Conservation (phyloP, 1,284 basidiomycete genomes). For the Erythrobasidium hasegawianum region DNA sequence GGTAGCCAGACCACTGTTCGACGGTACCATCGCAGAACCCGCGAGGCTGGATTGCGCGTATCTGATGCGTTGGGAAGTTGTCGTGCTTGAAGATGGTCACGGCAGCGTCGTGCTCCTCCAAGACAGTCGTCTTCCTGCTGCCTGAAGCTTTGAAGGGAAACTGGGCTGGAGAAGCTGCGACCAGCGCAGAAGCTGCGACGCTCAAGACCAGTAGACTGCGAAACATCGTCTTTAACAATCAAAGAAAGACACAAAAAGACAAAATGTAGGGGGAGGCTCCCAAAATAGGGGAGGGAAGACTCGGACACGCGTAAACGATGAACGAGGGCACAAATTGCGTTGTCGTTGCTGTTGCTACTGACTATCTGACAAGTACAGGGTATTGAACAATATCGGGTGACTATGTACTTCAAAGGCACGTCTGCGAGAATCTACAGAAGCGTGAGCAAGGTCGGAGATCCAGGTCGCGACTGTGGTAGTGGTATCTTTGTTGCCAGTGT, state of each 20-base stretch:
- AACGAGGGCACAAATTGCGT: no score
- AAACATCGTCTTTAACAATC: no score
- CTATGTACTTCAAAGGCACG: neutral
- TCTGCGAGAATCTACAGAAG: neutral
- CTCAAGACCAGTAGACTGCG: neutral
- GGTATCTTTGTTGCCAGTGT: neutral
- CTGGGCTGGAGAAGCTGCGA: constrained; percentile 16
- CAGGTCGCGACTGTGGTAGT: neutral
- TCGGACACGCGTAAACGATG: no score
- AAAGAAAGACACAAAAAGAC: no score
- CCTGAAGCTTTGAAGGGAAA: constrained; percentile 1
- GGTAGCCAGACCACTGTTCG: constrained; percentile 49
- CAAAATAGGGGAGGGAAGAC: no score
- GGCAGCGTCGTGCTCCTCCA: neutral
- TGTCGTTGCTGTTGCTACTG: neutral
- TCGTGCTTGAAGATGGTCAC: constrained; percentile 17
- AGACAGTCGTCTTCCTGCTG: neutral
- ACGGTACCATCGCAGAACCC: constrained; percentile 49
- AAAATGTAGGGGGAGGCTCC: no score
- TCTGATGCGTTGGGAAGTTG: constrained; percentile 15
- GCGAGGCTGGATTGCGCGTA: constrained; percentile 33
- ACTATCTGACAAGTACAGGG: neutral
- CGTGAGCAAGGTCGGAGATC: neutral
- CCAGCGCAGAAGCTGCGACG: neutral
- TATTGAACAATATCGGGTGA: neutral